Conservation (phyloP, 108 stramenopile species). For the Mediolabrus comicus region DNA sequence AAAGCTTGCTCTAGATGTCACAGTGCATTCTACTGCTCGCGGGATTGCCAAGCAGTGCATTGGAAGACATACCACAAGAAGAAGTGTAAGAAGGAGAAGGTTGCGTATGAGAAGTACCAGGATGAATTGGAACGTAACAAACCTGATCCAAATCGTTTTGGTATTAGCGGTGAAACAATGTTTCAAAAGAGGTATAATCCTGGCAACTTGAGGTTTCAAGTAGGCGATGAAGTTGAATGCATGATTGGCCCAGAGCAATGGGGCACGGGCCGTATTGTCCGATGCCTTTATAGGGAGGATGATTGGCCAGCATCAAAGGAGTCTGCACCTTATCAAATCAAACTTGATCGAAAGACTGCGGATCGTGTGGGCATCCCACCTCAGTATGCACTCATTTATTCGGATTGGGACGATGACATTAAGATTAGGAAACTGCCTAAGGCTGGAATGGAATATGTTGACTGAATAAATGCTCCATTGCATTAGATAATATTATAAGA, state of each 20-base stretch:
- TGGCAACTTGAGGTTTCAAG: conserved; percentile 12
- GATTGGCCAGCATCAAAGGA: conserved; percentile 7
- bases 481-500: no score
- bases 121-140: conserved; percentile 2
- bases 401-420: conserved; percentile 11
- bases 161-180: background rate
- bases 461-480: no score
- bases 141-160: conserved; percentile 11
- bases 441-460: background rate
- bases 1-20: conserved; percentile 18
- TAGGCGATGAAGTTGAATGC: conserved; percentile 22
- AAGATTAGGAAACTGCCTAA: background rate
- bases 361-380: conserved; percentile 11
- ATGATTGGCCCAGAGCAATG: conserved; percentile 7
- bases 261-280: conserved; percentile 19
- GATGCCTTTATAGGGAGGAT: conserved; percentile 3
- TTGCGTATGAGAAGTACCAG: conserved; percentile 10
- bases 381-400: conserved; percentile 16
- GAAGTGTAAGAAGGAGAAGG: conserved; percentile 29
- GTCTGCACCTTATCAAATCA: conserved; percentile 23
- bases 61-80: conserved; percentile 17
- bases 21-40: conserved; percentile 19
- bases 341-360: conserved; percentile 19
- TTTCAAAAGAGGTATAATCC: background rate
- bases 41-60: conserved; percentile 8